These are phyloP conservation scores for Boeremia lycopersici DNA, from an alignment of 2,329 filamentous ascomycete species.

Conservation along the genomic window DNA sequence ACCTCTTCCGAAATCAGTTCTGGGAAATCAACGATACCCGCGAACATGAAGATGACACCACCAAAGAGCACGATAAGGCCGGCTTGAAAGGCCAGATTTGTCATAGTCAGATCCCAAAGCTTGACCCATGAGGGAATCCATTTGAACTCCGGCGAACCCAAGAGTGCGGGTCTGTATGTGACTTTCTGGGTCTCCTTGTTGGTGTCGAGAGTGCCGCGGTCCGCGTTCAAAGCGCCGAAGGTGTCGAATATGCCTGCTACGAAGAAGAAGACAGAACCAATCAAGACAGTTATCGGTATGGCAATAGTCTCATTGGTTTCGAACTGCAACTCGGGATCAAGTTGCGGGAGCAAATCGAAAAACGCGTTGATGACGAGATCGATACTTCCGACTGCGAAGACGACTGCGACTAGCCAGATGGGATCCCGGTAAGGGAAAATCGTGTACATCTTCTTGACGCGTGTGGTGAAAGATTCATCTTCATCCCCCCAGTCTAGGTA, in stretches of 20 bases:
- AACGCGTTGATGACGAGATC: conserved; percentile 36
- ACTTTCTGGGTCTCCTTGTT: conserved; percentile 11
- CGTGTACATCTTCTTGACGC: conserved; percentile 27
- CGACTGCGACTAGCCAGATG: conserved; percentile 36
- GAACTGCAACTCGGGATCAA: conserved; percentile 14
- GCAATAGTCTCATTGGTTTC: conserved; percentile 28
- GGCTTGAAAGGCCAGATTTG: conserved; percentile 35
- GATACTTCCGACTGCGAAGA: conserved; percentile 32
- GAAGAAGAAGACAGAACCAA: conserved; percentile 37
- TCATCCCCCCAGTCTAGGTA: conserved; percentile 22
- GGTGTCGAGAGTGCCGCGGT: conserved; percentile 18
- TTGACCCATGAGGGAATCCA: conserved; percentile 31
- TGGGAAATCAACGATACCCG: conserved; percentile 36
- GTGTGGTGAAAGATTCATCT: conserved; percentile 1
- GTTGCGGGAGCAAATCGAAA: conserved; percentile 32
- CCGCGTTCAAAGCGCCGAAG: conserved; percentile 32
- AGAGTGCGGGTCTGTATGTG: conserved; percentile 30
- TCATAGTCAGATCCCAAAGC: conserved; percentile 23
- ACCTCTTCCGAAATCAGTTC: conserved; percentile 27
- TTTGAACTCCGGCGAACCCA: conserved; percentile 32
- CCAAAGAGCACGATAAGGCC: conserved; percentile 38
- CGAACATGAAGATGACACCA: conserved; percentile 39
- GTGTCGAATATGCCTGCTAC: conserved; percentile 35
- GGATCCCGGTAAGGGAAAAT: conserved; percentile 37
- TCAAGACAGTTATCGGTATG: conserved; percentile 29